These are phyloP conservation scores for Pseudozyma hubeiensis DNA, from an alignment of 1,284 basidiomycete species.

Conservation along the genomic window DNA sequence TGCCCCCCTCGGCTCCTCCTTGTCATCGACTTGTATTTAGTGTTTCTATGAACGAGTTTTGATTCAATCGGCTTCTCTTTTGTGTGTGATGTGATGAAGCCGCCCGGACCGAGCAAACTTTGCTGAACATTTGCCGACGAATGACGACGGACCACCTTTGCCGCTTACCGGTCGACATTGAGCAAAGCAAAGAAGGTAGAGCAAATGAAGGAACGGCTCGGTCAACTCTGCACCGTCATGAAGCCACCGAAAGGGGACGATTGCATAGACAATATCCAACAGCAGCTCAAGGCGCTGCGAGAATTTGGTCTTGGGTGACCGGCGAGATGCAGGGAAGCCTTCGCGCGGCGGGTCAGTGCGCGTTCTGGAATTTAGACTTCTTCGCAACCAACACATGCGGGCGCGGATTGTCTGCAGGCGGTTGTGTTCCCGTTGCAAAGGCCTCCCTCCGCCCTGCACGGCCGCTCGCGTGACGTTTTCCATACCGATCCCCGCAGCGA, in stretches of 20 bases:
- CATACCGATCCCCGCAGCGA: not conserved
- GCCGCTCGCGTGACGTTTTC: constrained; percentile 24
- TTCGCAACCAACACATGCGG: constrained; percentile 18
- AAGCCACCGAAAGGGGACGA: not conserved
- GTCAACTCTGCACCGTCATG: constrained; percentile 2
- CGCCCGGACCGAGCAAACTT: too few relatives aligned
- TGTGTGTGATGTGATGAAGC: not conserved
- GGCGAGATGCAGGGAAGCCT: not conserved
- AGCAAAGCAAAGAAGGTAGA: not conserved
- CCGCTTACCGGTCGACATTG: too few relatives aligned
- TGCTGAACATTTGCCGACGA: too few relatives aligned
- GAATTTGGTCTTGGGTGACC: not conserved
- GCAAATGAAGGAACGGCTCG: constrained; percentile 3
- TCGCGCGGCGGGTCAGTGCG: constrained; percentile 5
- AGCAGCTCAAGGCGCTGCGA: not conserved
- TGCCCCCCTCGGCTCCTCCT: not conserved
- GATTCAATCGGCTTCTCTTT: constrained; percentile 1
- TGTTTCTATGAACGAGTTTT: not conserved
- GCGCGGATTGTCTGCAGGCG: constrained; percentile 1
- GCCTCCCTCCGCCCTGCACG: constrained; percentile 11
- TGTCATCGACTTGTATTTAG: not conserved
- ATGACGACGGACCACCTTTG: too few relatives aligned
- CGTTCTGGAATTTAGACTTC: constrained; percentile 4
- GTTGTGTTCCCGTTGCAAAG: constrained; percentile 12
- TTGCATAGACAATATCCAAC: not conserved